Base-by-base conservation (phyloP, 176 grass and related monocot species). In the Bolboschoenus planiculmis region DNA sequence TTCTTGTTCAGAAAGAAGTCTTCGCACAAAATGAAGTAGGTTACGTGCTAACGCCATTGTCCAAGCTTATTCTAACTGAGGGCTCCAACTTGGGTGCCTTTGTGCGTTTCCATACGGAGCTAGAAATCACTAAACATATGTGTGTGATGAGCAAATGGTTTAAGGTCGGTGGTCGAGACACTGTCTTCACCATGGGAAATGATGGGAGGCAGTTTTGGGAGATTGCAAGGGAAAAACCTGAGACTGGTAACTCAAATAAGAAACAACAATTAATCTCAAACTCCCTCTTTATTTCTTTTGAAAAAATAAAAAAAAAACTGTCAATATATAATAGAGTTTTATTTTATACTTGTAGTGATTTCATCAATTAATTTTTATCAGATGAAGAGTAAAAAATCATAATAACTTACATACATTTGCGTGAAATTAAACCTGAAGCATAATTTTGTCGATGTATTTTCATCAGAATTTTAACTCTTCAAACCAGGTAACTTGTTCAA, bases 151-250 rank as follows among this genome's bases (percentile, higher is more conserved):
- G 60, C 1, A 33, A 61, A 27, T 81, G 63, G 78, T 46, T 81
- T 47, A 74, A 72, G 78, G 7, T 21, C 1, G 8, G 33, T 14
- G 63, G 62, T 31, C 13, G 11, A 46, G 14, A 4, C 10, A 48
- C 21, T 7, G 10, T 60, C 4, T 81, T 15, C 20, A 18, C 46
- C 43, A 81, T 50, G 34, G 35, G 3, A 11, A 40, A 81, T 54
- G 60, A 26, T 27, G 78, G 62, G 16, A 86, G 74, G 26, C 13
- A 1, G 0, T 23, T 81, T 3, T 86, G 85, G 85, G 34, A 81
- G 2, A 0, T 81, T 20, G 6, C 35, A n/a, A 67, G 4, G 64
- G 34, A 40, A 74, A 63, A 16, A 7, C 60, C 60, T 14, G 18
- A 80, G 31, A 43, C 61, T 24, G 78, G 78, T 80, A 80, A 39